A percentile compares a stretch with the other conserved stretches of the same genome.
These are phyloP conservation scores for Paramecium tetraurelia DNA, from an alignment of 73 alveolate species.

Conservation along the genomic window DNA sequence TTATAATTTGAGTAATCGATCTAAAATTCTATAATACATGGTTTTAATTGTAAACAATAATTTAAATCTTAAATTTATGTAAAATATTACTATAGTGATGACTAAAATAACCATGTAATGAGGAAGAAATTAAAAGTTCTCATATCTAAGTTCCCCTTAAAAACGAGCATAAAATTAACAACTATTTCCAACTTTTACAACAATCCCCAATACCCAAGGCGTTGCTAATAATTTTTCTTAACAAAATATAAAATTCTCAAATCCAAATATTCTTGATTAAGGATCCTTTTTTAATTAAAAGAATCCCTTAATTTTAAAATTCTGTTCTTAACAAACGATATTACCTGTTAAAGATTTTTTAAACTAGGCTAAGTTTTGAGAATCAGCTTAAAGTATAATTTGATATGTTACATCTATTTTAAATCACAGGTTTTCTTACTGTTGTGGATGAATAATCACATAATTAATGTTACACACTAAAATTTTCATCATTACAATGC, in stretches of 20 bases:
- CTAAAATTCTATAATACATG: not conserved
- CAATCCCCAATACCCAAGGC: slow-evolving; percentile 23
- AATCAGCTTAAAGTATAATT: not conserved
- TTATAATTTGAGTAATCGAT: not conserved
- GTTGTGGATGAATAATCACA: not conserved
- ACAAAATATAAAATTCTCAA: not conserved
- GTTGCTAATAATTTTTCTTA: not conserved
- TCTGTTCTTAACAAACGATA: not conserved
- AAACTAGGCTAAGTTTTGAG: not conserved
- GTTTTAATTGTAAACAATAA: not conserved
- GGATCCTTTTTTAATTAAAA: slow-evolving; percentile 34
- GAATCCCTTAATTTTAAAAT: not conserved
- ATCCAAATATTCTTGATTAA: not conserved
- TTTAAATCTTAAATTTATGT: not conserved
- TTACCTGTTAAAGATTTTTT: slow-evolving; percentile 5
- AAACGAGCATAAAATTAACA: not conserved
- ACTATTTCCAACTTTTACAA: not conserved
- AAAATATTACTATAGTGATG: not conserved
- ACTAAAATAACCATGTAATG: not conserved
- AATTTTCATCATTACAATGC: not conserved
- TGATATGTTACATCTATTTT: not conserved
- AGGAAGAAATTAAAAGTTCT: not conserved
- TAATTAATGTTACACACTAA: not conserved
- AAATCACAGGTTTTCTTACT: not conserved
- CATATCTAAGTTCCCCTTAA: not conserved